Evolutionary conservation across 345 rosid species (phyloP).

Genomic region (Brassica juncea): DNA sequence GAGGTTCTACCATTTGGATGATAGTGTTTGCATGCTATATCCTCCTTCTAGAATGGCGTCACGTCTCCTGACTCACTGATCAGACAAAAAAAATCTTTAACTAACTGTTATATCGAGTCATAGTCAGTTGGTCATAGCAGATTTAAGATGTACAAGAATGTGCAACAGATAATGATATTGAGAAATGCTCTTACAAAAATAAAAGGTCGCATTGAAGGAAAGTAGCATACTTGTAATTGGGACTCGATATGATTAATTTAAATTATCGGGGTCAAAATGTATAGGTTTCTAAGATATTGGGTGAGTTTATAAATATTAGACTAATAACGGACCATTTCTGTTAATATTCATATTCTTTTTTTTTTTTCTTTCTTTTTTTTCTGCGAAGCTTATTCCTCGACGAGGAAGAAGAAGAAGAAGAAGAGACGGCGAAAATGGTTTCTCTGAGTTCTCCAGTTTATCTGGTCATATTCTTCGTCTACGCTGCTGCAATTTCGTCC

Average conservation of each 20-base stretch:
- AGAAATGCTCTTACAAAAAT: too few relatives aligned
- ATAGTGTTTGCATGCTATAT: too few relatives aligned
- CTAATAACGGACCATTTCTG: background rate
- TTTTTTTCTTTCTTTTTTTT: background rate
- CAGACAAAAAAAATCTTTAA: too few relatives aligned
- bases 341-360: background rate
- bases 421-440: slow-evolving; percentile 38
- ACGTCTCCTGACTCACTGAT: too few relatives aligned
- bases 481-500: slow-evolving; percentile 7
- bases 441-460: slow-evolving; percentile 19
- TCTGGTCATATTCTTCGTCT: slow-evolving; percentile 29
- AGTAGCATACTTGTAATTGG: background rate
- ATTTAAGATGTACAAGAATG: too few relatives aligned
- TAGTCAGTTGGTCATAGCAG: too few relatives aligned
- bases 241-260: background rate
- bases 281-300: background rate
- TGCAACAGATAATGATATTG: too few relatives aligned
- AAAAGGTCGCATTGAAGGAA: too few relatives aligned
- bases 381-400: background rate
- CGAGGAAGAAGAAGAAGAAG: background rate
- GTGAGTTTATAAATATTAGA: background rate
- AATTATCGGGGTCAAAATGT: background rate
- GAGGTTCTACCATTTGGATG: too few relatives aligned
- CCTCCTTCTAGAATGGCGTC: too few relatives aligned
- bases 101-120: too few relatives aligned